Percentiles rank a stretch among this genome's conserved stretches.
Conservation (phyloP, 2,329 filamentous ascomycete genomes). For the Colletotrichum cuscutae region DNA sequence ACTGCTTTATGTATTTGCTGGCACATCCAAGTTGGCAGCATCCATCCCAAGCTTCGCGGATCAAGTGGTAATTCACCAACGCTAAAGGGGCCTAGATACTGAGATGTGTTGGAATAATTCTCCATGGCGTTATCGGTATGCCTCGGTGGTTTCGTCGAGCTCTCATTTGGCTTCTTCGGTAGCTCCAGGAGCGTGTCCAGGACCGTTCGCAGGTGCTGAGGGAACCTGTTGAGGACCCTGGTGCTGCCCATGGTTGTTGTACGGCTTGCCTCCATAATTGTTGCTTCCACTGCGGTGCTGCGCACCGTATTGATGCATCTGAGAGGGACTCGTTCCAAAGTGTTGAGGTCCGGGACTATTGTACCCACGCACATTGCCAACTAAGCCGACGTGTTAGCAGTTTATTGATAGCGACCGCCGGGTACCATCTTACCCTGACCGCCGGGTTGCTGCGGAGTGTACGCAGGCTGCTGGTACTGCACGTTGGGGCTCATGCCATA, state of each 20-base stretch:
- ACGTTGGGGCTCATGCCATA: slow-evolving; percentile 81
- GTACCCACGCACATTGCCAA: slow-evolving; percentile 71
- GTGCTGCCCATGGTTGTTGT: slow-evolving; percentile 45
- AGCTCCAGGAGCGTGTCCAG: slow-evolving; percentile 48
- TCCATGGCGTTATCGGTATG: slow-evolving; percentile 12
- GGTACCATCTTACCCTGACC: slow-evolving; percentile 72
- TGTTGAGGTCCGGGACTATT: slow-evolving; percentile 69
- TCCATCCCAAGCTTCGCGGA: slow-evolving; percentile 3
- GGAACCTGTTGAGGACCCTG: slow-evolving; percentile 56
- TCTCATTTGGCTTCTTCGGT: slow-evolving; percentile 58
- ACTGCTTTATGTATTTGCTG: background rate
- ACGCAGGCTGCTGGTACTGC: slow-evolving; percentile 80
- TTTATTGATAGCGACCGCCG: slow-evolving; percentile 32
- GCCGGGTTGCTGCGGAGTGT: slow-evolving; percentile 72
- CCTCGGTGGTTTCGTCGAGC: slow-evolving; percentile 19
- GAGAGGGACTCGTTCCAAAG: slow-evolving; percentile 73
- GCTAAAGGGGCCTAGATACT: slow-evolving; percentile 7
- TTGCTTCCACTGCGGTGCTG: slow-evolving; percentile 69
- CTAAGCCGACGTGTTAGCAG: slow-evolving; percentile 57
- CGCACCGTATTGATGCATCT: slow-evolving; percentile 70
- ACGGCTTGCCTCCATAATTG: slow-evolving; percentile 62
- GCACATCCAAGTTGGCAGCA: background rate
- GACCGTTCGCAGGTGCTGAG: slow-evolving; percentile 46
- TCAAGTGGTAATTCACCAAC: background rate
- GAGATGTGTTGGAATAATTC: background rate